Evolutionary conservation across 1,139 yeast genomes (phyloP), one percentile per base, ranked within the genome.

Genomic region (Hemisphaericaspora xylanilytica): DNA sequence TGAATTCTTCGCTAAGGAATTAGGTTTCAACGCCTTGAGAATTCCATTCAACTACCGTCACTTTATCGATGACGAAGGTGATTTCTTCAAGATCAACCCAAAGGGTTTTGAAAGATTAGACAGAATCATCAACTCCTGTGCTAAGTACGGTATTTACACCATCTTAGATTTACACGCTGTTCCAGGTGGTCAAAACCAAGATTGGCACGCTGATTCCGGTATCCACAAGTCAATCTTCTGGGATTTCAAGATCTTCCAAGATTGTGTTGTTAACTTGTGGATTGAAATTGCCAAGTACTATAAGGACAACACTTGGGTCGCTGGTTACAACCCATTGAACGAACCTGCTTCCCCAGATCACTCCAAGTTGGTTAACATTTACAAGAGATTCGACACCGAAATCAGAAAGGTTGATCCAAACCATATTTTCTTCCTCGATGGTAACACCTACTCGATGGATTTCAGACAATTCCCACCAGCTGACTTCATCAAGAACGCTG

Each of bases 101-200:
- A 58, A 61, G 33, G 76, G 77, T 2, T 71, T 70, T 46, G 60
- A 61, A 44, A 56, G 63, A 39, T 53, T 71, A 42, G 75, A 71
- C 46, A 54, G 59, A 13, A 52, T 70, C 33, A 61, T 71, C 28
- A 60, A 70, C 39, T 52, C 61, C 30, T 70, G 76, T 48, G 49
- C 72, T 28, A 55, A 56, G 32, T 53, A 63, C 38, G 65, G 66
- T 4, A 64, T 71, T 37, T 71, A 70, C 48, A 66, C 73, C 28
- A 60, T 70, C 39, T 61, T 71, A 36, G 77, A 71, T 45, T 61
- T 71, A 32, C 76, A 71, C 46, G 60, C 75, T 9, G 62, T 58
- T 18, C 76, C 76, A 9, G 76, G 76, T 18, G 76, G 76, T 14
- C 75, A 70, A 50, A 70, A 68, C 49, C 76, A 70, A 51, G 75